phyloP scores from a whole-genome alignment of 306 rosid species.

The Gastrolobium villosum region DNA sequence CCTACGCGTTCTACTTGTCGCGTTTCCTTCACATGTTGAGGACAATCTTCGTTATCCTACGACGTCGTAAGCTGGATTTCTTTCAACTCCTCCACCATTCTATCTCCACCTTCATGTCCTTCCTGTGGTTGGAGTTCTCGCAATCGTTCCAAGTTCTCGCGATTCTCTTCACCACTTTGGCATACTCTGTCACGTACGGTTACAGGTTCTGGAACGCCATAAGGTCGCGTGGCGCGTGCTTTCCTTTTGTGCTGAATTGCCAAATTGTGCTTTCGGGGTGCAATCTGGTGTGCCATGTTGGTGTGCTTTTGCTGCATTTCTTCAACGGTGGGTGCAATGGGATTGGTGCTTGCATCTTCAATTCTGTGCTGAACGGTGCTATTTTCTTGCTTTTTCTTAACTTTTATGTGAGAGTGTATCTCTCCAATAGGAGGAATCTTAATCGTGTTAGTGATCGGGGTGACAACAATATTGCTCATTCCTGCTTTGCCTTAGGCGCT shows the following conservation, averaged over 20 bases:
- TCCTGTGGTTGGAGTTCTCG: conserved; percentile 88
- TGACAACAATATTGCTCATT: background rate
- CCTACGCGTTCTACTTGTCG: conserved; percentile 76
- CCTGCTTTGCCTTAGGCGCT: conserved; percentile 6
- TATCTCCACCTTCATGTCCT: conserved; percentile 65
- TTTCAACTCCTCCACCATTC: conserved; percentile 84
- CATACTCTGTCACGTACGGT: conserved; percentile 68
- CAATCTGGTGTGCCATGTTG: conserved; percentile 77
- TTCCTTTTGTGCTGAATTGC: conserved; percentile 70
- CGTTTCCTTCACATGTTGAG: conserved; percentile 83
- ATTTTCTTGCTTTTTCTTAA: conserved; percentile 67
- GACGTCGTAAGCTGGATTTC: conserved; percentile 58
- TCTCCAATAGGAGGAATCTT: conserved; percentile 42
- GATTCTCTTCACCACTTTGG: conserved; percentile 71
- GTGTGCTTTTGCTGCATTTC: conserved; percentile 73
- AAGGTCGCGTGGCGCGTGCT: conserved; percentile 67
- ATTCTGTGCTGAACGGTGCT: conserved; percentile 71
- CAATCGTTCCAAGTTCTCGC: conserved; percentile 90
- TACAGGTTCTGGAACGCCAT: conserved; percentile 79
- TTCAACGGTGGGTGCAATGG: conserved; percentile 85
- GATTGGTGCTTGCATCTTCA: conserved; percentile 84
- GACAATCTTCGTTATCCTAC: conserved; percentile 64
- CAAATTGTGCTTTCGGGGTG: conserved; percentile 71
- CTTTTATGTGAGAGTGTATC: conserved; percentile 64
- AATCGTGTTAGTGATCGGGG: background rate